These are phyloP conservation scores for Populus tomentosa DNA, from an alignment of 441 rosid genomes.

Conservation along the genomic window DNA sequence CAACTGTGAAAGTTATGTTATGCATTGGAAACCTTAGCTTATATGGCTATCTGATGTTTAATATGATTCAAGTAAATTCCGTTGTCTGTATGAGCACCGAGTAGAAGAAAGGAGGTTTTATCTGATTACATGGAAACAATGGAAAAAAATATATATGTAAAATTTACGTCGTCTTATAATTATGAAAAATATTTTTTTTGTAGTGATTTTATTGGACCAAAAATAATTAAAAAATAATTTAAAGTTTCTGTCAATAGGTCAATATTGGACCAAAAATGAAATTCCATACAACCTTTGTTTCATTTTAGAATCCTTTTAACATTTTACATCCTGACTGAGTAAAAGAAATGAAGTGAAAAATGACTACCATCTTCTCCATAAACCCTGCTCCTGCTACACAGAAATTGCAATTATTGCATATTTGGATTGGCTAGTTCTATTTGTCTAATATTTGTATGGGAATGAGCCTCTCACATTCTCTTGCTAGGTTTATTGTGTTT, in stretches of 20 bases:
- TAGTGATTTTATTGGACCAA: not conserved
- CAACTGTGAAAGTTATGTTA: slow-evolving; percentile 6
- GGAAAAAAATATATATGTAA: not conserved
- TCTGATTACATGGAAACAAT: not conserved
- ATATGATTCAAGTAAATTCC: not conserved
- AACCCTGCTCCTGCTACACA: not conserved
- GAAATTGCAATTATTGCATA: not conserved
- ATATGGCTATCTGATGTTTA: not conserved
- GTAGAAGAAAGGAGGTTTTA: not conserved
- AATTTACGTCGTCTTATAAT: not conserved
- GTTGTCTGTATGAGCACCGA: no score
- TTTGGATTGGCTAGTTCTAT: not conserved
- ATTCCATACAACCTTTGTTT: not conserved
- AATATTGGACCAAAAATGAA: not conserved
- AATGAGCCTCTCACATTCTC: not conserved
- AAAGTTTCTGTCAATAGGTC: not conserved
- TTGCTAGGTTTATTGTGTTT: not conserved
- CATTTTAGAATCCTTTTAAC: not conserved
- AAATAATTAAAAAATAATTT: no score
- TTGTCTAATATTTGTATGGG: not conserved
- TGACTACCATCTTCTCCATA: not conserved
- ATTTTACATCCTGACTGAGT: not conserved
- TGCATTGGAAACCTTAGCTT: not conserved
- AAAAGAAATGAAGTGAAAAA: not conserved
- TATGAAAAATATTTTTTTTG: not conserved